These are phyloP conservation scores for Backusella morwellensis DNA, from an alignment of 192 early-diverging fungal genomes.

Conservation along the genomic window DNA sequence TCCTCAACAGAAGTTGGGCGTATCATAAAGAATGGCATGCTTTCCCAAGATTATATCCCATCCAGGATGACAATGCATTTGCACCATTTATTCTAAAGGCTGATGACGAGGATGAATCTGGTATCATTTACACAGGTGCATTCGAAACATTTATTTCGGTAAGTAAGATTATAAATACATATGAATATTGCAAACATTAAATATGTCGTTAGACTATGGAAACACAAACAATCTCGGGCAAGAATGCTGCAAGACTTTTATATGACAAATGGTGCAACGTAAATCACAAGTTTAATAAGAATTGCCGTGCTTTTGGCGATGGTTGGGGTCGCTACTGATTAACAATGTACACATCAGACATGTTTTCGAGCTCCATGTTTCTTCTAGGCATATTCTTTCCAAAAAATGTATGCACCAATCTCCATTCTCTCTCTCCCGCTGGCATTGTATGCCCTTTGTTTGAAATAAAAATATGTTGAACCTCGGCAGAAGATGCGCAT, in stretches of 20 bases:
- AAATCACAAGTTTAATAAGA: not conserved
- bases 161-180: conserved; percentile 5
- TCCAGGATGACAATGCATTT: conserved; percentile 15
- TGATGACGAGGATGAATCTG: conserved; percentile 32
- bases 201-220: conserved; percentile 56
- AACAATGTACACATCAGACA: conserved; percentile 67
- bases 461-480: conserved; percentile 42
- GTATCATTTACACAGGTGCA: conserved; percentile 57
- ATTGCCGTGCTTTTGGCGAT: conserved; percentile 30
- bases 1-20: conserved; percentile 43
- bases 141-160: conserved; percentile 61
- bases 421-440: conserved; percentile 57
- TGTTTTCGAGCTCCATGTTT: conserved; percentile 53
- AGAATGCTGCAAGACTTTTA: conserved; percentile 56
- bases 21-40: conserved; percentile 57
- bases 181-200: not conserved
- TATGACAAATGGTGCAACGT: conserved; percentile 33
- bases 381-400: conserved; percentile 48
- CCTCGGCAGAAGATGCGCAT: conserved; percentile 31
- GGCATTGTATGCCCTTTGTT: conserved; percentile 67
- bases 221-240: conserved; percentile 54
- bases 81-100: conserved; percentile 29
- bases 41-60: conserved; percentile 51
- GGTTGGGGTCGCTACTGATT: conserved; percentile 36
- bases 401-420: conserved; percentile 63